A percentile compares a stretch with the other conserved stretches of the same genome.
These are phyloP conservation scores for Leptomonas pyrrhocoris DNA, from an alignment of 208 protist species.

Conservation along the genomic window DNA sequence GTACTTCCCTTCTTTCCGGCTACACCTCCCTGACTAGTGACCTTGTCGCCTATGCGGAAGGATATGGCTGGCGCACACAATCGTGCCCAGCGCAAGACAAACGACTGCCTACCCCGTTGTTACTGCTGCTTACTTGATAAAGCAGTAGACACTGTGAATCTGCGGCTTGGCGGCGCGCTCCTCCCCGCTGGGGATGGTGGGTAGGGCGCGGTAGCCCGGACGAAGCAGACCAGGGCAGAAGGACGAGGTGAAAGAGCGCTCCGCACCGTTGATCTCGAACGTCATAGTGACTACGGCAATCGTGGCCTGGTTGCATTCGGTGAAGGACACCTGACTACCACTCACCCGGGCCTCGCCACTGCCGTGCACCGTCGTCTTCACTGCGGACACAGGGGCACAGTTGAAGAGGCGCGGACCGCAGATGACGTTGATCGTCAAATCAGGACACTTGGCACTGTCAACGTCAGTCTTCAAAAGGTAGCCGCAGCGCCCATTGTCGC, in stretches of 20 bases:
- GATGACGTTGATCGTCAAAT: conserved; percentile 71
- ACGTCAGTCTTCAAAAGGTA: conserved; percentile 81
- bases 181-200: conserved; percentile 51
- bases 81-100: no score
- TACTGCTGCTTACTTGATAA: conserved; percentile 35
- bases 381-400: conserved; percentile 43
- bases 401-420: conserved; percentile 69
- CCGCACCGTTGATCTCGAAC: conserved; percentile 70
- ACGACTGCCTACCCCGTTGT: no score
- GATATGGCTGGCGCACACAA: no score
- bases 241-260: conserved; percentile 63
- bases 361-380: conserved; percentile 56
- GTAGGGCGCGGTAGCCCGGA: conserved; percentile 73
- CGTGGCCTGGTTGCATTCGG: conserved; percentile 67
- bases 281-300: conserved; percentile 71
- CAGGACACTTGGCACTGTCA: conserved; percentile 43
- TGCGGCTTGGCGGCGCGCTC: conserved; percentile 40
- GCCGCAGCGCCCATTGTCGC: conserved; percentile 83
- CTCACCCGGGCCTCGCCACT: conserved; percentile 50
- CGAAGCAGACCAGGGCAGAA: conserved; percentile 71
- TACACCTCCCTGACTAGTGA: not conserved
- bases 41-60: no score
- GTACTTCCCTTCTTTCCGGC: not conserved
- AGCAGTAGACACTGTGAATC: conserved; percentile 71
- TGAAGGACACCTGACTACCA: conserved; percentile 69